Evolutionary conservation across 2,329 filamentous ascomycete species (phyloP).

Genomic region (Aspergillus amoenus): DNA sequence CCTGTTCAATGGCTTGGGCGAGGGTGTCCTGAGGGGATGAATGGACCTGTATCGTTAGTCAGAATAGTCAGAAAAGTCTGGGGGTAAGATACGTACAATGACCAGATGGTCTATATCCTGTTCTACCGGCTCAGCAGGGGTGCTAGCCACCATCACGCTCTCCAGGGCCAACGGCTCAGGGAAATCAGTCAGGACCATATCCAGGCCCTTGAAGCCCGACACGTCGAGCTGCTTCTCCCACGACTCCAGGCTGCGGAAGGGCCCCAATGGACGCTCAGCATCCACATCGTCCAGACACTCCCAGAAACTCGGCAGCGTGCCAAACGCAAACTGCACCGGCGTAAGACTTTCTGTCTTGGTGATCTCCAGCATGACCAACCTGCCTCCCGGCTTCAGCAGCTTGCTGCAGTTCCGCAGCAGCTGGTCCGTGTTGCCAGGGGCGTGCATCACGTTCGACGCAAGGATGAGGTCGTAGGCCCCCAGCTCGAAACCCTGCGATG

Average conservation of each 20-base stretch:
- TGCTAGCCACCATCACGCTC: not conserved
- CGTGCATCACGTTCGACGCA: constrained; percentile 6
- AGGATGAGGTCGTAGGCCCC: constrained; percentile 7
- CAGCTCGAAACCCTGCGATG: constrained; percentile 1
- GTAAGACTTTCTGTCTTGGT: not conserved
- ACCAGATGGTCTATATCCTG: not conserved
- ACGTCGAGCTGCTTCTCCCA: not conserved
- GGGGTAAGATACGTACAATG: not conserved
- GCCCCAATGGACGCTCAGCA: not conserved
- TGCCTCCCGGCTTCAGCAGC: constrained; percentile 6
- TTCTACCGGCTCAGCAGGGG: not conserved
- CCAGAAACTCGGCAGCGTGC: constrained; percentile 5
- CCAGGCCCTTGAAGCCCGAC: not conserved
- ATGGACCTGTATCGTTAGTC: not conserved
- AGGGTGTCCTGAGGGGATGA: not conserved
- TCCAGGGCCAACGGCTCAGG: not conserved
- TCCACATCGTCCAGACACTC: not conserved
- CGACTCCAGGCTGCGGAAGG: not conserved
- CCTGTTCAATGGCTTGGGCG: not conserved
- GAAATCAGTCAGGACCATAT: not conserved
- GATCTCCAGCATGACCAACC: constrained; percentile 3
- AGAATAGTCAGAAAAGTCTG: too few relatives aligned
- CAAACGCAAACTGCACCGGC: constrained; percentile 6
- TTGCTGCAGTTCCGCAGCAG: not conserved
- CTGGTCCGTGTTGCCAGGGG: not conserved